Evolutionary conservation across 2,329 filamentous ascomycete species (phyloP).

Genomic region (Claviceps digitariae): DNA sequence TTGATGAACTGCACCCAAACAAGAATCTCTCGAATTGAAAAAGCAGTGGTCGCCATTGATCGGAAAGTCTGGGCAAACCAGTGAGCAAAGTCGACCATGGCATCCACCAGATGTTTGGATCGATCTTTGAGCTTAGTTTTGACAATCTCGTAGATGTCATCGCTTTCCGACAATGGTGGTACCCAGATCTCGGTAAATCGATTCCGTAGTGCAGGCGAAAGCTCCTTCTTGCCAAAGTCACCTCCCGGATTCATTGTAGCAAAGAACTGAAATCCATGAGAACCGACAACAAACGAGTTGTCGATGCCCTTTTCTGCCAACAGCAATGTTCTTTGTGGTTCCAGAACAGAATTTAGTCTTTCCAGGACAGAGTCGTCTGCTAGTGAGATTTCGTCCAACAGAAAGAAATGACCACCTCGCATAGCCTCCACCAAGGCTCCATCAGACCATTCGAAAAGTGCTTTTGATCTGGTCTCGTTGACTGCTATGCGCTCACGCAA

Average conservation of each 20-base stretch:
- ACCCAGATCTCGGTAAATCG: constrained; percentile 99
- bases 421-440: constrained; percentile 90
- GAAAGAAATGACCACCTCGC: constrained; percentile 77
- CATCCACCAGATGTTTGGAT: constrained; percentile 43
- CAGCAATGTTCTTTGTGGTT: constrained; percentile 72
- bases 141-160: constrained; percentile 82
- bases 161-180: constrained; percentile 66
- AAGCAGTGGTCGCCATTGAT: constrained; percentile 57
- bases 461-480: constrained; percentile 53
- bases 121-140: constrained; percentile 52
- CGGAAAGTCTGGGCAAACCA: constrained; percentile 86
- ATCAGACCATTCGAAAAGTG: constrained; percentile 92
- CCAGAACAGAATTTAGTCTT: constrained; percentile 88
- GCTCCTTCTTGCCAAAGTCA: constrained; percentile 94
- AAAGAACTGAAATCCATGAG: constrained; percentile 80
- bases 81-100: constrained; percentile 74
- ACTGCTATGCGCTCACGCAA: constrained; percentile 32
- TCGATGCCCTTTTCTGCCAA: constrained; percentile 87
- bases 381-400: constrained; percentile 94
- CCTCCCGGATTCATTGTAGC: constrained; percentile 99
- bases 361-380: constrained; percentile 96
- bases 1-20: constrained; percentile 94
- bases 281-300: constrained; percentile 65
- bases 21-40: constrained; percentile 85
- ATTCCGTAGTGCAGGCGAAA: constrained; percentile 88